A percentile compares a stretch with the other conserved stretches of the same genome.
These are phyloP conservation scores for Sinapis alba DNA, from an alignment of 441 rosid species.

Conservation along the genomic window DNA sequence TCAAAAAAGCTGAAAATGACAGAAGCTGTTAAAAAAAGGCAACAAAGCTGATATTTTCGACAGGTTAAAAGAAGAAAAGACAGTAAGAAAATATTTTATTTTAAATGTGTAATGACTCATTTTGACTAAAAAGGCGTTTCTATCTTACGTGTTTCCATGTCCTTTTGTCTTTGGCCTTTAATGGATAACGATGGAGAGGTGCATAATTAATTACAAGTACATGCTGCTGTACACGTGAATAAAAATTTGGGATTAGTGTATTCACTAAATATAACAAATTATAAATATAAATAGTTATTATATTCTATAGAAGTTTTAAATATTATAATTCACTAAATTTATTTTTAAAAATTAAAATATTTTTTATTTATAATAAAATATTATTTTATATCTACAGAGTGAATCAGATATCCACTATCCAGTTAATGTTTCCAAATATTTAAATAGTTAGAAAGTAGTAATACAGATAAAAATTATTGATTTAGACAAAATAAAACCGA, in stretches of 20 bases:
- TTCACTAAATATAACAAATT: no score
- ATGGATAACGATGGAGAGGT: constrained; percentile 39
- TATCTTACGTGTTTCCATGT: constrained; percentile 37
- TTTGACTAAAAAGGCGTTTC: not conserved
- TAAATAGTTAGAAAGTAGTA: no score
- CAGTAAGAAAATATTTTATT: constrained; percentile 7
- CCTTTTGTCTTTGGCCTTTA: constrained; percentile 11
- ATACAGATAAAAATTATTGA: no score
- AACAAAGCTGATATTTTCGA: not conserved
- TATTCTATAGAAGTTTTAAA: no score
- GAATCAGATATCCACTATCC: no score
- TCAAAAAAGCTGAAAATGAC: constrained; percentile 5
- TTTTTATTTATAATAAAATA: no score
- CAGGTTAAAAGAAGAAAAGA: not conserved
- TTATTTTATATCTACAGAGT: no score
- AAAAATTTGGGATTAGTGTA: not conserved
- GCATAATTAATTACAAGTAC: constrained; percentile 14
- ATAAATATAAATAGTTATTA: no score
- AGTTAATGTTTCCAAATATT: no score
- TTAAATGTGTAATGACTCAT: constrained; percentile 22
- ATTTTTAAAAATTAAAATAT: no score
- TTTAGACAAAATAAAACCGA: no score
- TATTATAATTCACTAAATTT: not conserved
- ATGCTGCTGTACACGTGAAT: not conserved
- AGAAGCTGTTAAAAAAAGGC: not conserved